Conservation (phyloP, 306 rosid species). For the Acacia crassicarpa region DNA sequence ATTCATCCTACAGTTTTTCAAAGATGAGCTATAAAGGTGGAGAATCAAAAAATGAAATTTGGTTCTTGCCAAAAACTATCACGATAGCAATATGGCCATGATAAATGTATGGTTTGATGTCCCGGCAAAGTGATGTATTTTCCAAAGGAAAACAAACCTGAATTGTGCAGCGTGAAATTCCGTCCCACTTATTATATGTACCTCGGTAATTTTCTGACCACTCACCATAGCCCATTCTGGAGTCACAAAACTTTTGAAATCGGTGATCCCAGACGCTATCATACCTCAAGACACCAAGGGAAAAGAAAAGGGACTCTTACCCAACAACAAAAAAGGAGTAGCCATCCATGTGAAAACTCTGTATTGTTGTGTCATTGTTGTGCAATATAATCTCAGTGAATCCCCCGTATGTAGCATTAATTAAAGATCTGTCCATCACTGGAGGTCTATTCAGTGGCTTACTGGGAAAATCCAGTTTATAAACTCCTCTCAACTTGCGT, state of each 20-base stretch:
- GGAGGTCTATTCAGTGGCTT: slow-evolving; percentile 61
- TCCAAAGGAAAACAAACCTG: slow-evolving; percentile 56
- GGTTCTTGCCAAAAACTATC: background rate
- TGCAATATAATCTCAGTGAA: slow-evolving; percentile 81
- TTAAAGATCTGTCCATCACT: slow-evolving; percentile 60
- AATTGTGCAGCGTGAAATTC: slow-evolving; percentile 67
- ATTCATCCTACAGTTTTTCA: background rate
- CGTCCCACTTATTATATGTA: slow-evolving; percentile 84
- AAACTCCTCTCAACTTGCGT: slow-evolving; percentile 58
- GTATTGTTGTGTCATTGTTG: slow-evolving; percentile 74
- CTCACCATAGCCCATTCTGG: slow-evolving; percentile 73
- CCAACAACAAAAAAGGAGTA: slow-evolving; percentile 81
- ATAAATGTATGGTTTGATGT: background rate
- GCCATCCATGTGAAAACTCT: slow-evolving; percentile 77
- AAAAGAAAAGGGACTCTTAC: slow-evolving; percentile 45
- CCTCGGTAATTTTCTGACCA: slow-evolving; percentile 74
- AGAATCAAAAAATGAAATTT: background rate
- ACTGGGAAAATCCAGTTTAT: slow-evolving; percentile 82
- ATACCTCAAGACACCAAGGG: background rate
- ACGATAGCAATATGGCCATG: background rate
- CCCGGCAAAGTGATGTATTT: background rate
- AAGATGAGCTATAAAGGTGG: background rate
- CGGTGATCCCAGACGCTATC: background rate
- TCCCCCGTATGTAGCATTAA: slow-evolving; percentile 81
- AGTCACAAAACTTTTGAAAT: slow-evolving; percentile 27